phyloP scores from a whole-genome alignment of 1,284 basidiomycete genomes.

The Omphalotus olearius region DNA sequence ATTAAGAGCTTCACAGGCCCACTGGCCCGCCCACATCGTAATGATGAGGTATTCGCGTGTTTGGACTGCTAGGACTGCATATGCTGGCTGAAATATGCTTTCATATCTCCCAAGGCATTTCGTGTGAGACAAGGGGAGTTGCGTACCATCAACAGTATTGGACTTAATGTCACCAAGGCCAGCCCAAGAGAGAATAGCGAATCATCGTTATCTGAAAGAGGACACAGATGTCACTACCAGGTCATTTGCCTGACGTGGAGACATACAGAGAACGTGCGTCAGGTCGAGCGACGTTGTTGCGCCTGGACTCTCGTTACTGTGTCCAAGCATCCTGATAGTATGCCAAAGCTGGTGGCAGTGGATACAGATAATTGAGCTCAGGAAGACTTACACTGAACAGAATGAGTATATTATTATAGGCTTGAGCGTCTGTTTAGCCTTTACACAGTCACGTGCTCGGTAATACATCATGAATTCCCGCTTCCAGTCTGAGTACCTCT shows the following conservation, averaged over 20 bases:
- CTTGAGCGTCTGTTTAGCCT: too few species aligned
- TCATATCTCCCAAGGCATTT: not conserved
- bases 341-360: too few species aligned
- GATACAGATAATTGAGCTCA: too few species aligned
- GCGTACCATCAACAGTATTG: slow-evolving; percentile 70
- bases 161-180: slow-evolving; percentile 70
- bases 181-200: slow-evolving; percentile 58
- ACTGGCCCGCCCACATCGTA: slow-evolving; percentile 80
- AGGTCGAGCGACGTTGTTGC: slow-evolving; percentile 49
- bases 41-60: slow-evolving; percentile 77
- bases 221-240: slow-evolving; percentile 4
- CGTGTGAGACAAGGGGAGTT: slow-evolving; percentile 14
- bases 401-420: too few species aligned
- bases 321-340: not conserved
- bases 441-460: not conserved
- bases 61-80: slow-evolving; percentile 70
- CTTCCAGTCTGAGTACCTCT: not conserved
- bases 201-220: slow-evolving; percentile 55
- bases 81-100: slow-evolving; percentile 54
- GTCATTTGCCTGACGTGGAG: not conserved
- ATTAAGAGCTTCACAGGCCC: slow-evolving; percentile 72
- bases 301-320: slow-evolving; percentile 9
- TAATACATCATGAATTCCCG: not conserved
- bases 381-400: too few species aligned
- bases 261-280: slow-evolving; percentile 65